Evolutionary conservation across 2,329 filamentous ascomycete genomes (phyloP).

Genomic region (Alternaria burnsii): DNA sequence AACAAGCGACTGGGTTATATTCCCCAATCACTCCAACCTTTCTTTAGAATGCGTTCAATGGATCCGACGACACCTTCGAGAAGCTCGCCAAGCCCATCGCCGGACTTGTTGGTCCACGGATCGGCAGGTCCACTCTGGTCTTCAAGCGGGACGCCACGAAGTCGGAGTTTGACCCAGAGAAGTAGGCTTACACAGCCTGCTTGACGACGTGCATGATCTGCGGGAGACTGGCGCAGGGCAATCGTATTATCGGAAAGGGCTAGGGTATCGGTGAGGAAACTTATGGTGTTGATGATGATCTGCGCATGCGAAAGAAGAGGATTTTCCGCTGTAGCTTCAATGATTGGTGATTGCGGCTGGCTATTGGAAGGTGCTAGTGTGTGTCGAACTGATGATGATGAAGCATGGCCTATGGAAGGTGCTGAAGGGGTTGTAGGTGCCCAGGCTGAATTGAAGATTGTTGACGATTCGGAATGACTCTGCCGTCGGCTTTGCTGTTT

Average conservation of each 20-base stretch:
- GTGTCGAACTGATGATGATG: neutral
- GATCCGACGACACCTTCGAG: constrained; percentile 38
- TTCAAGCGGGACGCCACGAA: constrained; percentile 32
- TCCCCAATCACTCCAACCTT: constrained; percentile 43
- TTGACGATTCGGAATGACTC: constrained; percentile 22
- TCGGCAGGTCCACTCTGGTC: constrained; percentile 22
- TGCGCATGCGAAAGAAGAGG: constrained; percentile 23
- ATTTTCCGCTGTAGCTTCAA: constrained; percentile 16
- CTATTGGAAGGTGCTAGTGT: neutral
- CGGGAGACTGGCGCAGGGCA: constrained; percentile 25
- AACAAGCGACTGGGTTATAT: constrained; percentile 23
- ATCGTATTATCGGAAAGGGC: constrained; percentile 26
- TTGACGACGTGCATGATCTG: constrained; percentile 35
- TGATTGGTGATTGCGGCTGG: constrained; percentile 26
- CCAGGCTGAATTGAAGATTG: constrained; percentile 13
- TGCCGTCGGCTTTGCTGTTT: constrained; percentile 17
- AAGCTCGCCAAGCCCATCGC: constrained; percentile 40
- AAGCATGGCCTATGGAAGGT: neutral
- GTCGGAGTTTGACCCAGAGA: constrained; percentile 44
- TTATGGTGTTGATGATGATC: constrained; percentile 33
- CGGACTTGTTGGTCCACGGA: constrained; percentile 20
- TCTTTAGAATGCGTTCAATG: constrained; percentile 41
- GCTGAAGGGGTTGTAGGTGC: constrained; percentile 3
- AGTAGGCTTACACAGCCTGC: constrained; percentile 41
- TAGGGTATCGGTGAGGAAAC: constrained; percentile 36